Evolutionary conservation across 2,329 filamentous ascomycete species (phyloP).

Genomic region (Aspergillus viridinutans): DNA sequence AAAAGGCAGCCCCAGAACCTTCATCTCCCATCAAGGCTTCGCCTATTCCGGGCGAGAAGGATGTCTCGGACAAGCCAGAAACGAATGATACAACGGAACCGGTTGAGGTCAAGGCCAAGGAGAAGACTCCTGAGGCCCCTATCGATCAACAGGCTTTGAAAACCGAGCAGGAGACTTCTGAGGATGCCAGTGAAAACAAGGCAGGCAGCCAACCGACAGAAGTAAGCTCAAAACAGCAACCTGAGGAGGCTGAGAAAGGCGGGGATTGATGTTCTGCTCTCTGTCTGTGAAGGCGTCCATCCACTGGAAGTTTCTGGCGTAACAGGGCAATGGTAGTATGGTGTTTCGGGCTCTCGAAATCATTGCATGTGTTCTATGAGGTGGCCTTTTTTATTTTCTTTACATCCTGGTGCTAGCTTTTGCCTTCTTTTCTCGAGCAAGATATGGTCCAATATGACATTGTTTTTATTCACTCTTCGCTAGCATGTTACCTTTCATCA

Average conservation of each 20-base stretch:
- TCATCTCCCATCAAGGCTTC: slow-evolving; percentile 14
- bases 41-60: slow-evolving; percentile 18
- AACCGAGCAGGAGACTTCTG: slow-evolving; percentile 8
- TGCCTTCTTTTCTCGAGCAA: background rate
- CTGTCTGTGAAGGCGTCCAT: slow-evolving; percentile 19
- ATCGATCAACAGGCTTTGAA: slow-evolving; percentile 12
- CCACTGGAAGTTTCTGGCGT: slow-evolving; percentile 30
- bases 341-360: slow-evolving; percentile 29
- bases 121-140: slow-evolving; percentile 11
- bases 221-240: slow-evolving; percentile 16
- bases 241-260: slow-evolving; percentile 31
- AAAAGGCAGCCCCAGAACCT: slow-evolving; percentile 16
- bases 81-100: slow-evolving; percentile 5
- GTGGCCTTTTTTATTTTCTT: slow-evolving; percentile 2
- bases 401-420: slow-evolving; percentile 1
- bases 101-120: slow-evolving; percentile 12
- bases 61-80: slow-evolving; percentile 1
- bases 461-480: background rate
- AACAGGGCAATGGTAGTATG: slow-evolving; percentile 31
- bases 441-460: background rate
- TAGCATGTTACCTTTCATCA: background rate
- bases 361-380: slow-evolving; percentile 16
- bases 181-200: slow-evolving; percentile 10
- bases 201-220: slow-evolving; percentile 18
- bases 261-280: slow-evolving; percentile 24